phyloP scores from a whole-genome alignment of 75 land plant genomes.

The Cryptomeria japonica region DNA sequence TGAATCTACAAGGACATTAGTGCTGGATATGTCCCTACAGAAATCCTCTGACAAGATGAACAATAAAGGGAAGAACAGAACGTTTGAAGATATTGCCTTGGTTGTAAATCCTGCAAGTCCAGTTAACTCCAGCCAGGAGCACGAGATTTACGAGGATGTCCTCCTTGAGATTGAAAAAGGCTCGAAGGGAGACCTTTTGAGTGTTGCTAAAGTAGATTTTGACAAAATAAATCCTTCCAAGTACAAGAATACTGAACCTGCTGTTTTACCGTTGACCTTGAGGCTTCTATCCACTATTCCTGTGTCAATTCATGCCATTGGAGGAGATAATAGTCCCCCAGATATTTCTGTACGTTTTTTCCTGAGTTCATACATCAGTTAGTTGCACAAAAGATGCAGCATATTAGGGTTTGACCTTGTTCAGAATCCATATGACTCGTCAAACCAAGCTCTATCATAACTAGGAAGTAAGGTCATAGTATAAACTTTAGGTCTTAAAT shows the following conservation, averaged over 20 bases:
- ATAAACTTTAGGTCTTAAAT: background rate
- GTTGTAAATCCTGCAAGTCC: slow-evolving; percentile 46
- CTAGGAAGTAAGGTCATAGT: background rate
- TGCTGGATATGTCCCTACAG: slow-evolving; percentile 45
- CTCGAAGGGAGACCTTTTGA: slow-evolving; percentile 24
- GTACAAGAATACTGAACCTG: slow-evolving; percentile 50
- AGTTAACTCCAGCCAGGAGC: slow-evolving; percentile 1
- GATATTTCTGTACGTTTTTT: slow-evolving; percentile 75
- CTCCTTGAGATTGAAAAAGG: slow-evolving; percentile 31
- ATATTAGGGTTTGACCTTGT: slow-evolving; percentile 1
- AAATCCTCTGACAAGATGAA: slow-evolving; percentile 33
- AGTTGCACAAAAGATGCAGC: background rate
- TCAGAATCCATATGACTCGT: background rate
- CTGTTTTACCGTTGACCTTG: slow-evolving; percentile 70
- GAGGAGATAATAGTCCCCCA: slow-evolving; percentile 81
- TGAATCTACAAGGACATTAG: slow-evolving; percentile 72
- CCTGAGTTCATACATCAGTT: slow-evolving; percentile 64
- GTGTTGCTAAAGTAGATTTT: slow-evolving; percentile 8
- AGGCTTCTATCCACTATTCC: slow-evolving; percentile 65
- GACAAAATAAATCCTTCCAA: slow-evolving; percentile 5
- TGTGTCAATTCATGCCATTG: slow-evolving; percentile 72
- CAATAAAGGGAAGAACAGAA: slow-evolving; percentile 30
- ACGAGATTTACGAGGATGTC: slow-evolving; percentile 18
- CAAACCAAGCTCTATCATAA: background rate
- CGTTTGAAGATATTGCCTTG: slow-evolving; percentile 65